These are phyloP conservation scores for Cynara cardunculus DNA, from an alignment of 129 eudicot genomes.

Conservation along the genomic window DNA sequence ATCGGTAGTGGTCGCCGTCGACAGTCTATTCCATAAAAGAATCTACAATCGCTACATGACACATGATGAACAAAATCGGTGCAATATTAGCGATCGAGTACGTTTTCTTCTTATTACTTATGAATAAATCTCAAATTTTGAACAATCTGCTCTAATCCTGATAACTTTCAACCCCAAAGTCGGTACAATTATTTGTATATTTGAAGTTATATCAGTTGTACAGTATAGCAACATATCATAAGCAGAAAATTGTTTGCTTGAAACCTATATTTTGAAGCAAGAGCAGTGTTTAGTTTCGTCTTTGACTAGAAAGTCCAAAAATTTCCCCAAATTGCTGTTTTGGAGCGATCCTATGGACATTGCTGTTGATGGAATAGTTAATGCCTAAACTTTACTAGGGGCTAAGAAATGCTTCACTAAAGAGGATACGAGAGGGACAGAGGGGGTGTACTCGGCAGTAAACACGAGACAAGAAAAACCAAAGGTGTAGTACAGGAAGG, in stretches of 20 bases:
- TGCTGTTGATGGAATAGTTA: not conserved
- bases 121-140: not conserved
- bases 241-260: not conserved
- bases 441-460: no score
- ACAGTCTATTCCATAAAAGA: constrained; percentile 74
- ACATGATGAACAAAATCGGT: constrained; percentile 66
- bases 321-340: not conserved
- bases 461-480: no score
- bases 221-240: not conserved
- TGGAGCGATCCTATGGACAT: not conserved
- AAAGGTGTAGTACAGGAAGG: not conserved
- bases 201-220: not conserved
- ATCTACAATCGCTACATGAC: constrained; percentile 90
- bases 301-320: not conserved
- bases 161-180: not conserved
- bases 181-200: not conserved
- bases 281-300: not conserved
- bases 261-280: not conserved
- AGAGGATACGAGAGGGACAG: no score
- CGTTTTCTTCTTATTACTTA: not conserved
- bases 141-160: not conserved
- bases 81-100: constrained; percentile 91
- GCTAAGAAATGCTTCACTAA: not conserved
- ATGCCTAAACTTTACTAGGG: not conserved
- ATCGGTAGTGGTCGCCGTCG: constrained; percentile 93